Percentiles rank a stretch among this genome's conserved stretches.
Conservation (phyloP, 768 basidiomycete species). For the Cystofilobasidium capitatum region DNA sequence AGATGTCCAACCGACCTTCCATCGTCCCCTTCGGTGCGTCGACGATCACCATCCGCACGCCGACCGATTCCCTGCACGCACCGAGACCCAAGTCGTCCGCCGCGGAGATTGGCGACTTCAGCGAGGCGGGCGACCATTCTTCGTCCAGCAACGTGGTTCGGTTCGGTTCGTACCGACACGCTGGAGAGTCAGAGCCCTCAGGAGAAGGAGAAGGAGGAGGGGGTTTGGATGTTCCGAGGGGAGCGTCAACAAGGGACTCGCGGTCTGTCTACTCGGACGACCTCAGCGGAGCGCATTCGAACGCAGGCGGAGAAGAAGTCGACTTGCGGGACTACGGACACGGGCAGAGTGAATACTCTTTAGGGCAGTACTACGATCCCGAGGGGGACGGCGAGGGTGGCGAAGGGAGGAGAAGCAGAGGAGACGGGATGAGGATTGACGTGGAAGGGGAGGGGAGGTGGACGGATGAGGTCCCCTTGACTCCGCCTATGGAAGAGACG, state of each 20-base stretch:
- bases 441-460: background rate
- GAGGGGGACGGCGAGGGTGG: background rate
- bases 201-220: too few relatives aligned
- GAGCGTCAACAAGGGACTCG: background rate
- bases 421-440: background rate
- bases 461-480: background rate
- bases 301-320: background rate
- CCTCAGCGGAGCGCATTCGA: background rate
- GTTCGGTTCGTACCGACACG: too few relatives aligned
- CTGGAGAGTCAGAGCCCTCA: too few relatives aligned
- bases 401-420: background rate
- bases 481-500: background rate
- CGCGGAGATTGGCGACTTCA: background rate
- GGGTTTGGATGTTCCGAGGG: too few relatives aligned
- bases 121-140: too few relatives aligned
- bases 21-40: background rate
- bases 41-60: background rate
- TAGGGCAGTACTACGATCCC: background rate
- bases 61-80: background rate
- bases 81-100: slow-evolving; percentile 1
- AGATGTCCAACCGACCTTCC: background rate
- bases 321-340: background rate
- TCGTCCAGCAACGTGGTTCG: too few relatives aligned
- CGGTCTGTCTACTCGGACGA: background rate
- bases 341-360: background rate